Evolutionary conservation across 805 yeast species (phyloP).

Genomic region (Wickerhamiella siamensis): DNA sequence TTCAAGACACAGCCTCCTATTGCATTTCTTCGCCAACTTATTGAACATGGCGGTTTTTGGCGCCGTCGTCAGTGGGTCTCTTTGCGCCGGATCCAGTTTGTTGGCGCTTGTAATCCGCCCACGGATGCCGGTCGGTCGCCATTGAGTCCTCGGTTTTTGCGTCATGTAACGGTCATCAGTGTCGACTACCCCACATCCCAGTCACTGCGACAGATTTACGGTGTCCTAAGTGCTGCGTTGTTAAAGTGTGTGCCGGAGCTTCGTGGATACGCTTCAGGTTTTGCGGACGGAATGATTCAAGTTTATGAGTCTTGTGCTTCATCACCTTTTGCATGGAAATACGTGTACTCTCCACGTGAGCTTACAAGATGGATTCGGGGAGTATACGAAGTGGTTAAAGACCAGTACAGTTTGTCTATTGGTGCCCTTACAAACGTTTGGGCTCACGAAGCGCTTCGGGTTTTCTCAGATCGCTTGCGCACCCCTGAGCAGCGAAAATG

Average conservation of each 20-base stretch:
- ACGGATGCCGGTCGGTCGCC: slow-evolving; percentile 58
- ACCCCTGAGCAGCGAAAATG: slow-evolving; percentile 32
- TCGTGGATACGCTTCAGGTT: slow-evolving; percentile 35
- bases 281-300: slow-evolving; percentile 54
- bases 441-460: slow-evolving; percentile 68
- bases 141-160: slow-evolving; percentile 45
- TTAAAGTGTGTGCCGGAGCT: slow-evolving; percentile 48
- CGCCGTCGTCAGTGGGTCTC: slow-evolving; percentile 45
- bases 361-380: slow-evolving; percentile 79
- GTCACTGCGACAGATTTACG: slow-evolving; percentile 57
- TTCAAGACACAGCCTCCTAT: slow-evolving; percentile 65
- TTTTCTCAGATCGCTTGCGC: slow-evolving; percentile 62
- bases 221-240: slow-evolving; percentile 39
- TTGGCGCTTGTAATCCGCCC: slow-evolving; percentile 94
- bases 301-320: slow-evolving; percentile 41
- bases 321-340: slow-evolving; percentile 29
- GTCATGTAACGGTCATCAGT: slow-evolving; percentile 51
- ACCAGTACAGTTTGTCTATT: slow-evolving; percentile 27
- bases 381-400: slow-evolving; percentile 37
- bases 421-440: slow-evolving; percentile 45
- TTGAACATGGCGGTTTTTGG: slow-evolving; percentile 73
- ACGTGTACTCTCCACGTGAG: slow-evolving; percentile 79
- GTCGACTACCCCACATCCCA: slow-evolving; percentile 61
- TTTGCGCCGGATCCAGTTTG: slow-evolving; percentile 53
- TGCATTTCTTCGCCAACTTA: slow-evolving; percentile 56